phyloP scores from a whole-genome alignment of 2,329 filamentous ascomycete species.

The Pseudogymnoascus sp. region DNA sequence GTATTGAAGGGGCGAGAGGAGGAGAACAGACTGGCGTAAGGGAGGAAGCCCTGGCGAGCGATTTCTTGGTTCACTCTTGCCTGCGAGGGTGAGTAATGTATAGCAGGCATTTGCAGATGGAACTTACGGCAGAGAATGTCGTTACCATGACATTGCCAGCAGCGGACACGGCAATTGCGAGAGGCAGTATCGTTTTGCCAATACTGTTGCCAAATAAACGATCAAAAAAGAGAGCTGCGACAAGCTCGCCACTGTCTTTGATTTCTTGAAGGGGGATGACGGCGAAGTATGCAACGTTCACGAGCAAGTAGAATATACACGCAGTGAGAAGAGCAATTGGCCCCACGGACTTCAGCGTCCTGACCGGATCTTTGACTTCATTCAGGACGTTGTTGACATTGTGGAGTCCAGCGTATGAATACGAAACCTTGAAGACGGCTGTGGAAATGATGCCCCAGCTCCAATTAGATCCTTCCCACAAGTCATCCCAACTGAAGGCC shows the following conservation, averaged over 20 bases:
- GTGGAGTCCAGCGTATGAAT: constrained; percentile 47
- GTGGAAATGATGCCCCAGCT: constrained; percentile 57
- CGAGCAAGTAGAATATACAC: constrained; percentile 48
- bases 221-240: constrained; percentile 51
- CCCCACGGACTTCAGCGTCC: constrained; percentile 50
- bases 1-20: constrained; percentile 20
- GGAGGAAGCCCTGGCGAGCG: constrained; percentile 41
- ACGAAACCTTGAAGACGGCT: constrained; percentile 49
- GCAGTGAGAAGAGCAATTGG: constrained; percentile 46
- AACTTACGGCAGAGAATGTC: constrained; percentile 48
- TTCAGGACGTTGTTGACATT: constrained; percentile 51
- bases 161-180: constrained; percentile 41
- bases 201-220: constrained; percentile 42
- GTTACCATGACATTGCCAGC: constrained; percentile 44
- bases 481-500: constrained; percentile 37
- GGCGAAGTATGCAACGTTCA: constrained; percentile 55
- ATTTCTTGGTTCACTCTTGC: constrained; percentile 43
- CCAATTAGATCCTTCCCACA: constrained; percentile 63
- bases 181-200: constrained; percentile 36
- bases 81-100: constrained; percentile 25
- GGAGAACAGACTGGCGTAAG: constrained; percentile 32
- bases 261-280: constrained; percentile 51
- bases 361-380: constrained; percentile 50
- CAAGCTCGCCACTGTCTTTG: constrained; percentile 45
- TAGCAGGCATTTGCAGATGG: no score